Evolutionary conservation across 257 asterid genomes (phyloP), one percentile per base, ranked within the genome.

Genomic region (Craterostigma plantagineum): DNA sequence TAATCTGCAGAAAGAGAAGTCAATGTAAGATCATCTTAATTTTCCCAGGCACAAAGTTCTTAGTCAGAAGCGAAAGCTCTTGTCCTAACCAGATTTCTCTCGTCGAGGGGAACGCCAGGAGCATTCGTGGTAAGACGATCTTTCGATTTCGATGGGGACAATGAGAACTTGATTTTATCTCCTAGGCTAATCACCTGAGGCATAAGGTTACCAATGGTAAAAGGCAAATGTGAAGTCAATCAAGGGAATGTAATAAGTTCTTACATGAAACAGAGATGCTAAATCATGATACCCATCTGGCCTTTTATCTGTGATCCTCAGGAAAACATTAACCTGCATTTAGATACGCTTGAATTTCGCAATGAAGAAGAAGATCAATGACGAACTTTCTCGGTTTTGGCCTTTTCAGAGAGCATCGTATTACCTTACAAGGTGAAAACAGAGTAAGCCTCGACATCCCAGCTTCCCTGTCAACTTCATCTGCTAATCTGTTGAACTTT

Each of bases 351-450:
- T 23, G 6, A 23, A 23, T 23, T 23, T 23, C 30, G 6, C 30
- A 23, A 23, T 2, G 30, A 23, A n/a, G n/a, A n/a, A n/a, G n/a
- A n/a, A n/a, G n/a, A n/a, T n/a, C n/a, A n/a, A n/a, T n/a, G n/a
- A n/a, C n/a, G n/a, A n/a, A n/a, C n/a, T 23, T 23, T 23, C 6
- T 23, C 30, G 30, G 30, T 2, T 23, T 23, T 23, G 30, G 30
- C 4, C 30, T 23, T 23, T 23, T 23, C 30, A 23, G 6, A 2
- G 6, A 23, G 6, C 30, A 47, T 58, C 58, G n/a, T 55, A 72
- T 59, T 58, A 86, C 92, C 90, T 86, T 86, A 63, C 96, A 81
- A 77, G 96, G 96, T 1, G 91, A 86, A 62, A 77, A 85, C 10
- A 86, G 77, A 33, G 81, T 61, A 8, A 86, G 83, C 60, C 92